phyloP scores from a whole-genome alignment of 108 stramenopile species.

The Discostella pseudostelligera region DNA sequence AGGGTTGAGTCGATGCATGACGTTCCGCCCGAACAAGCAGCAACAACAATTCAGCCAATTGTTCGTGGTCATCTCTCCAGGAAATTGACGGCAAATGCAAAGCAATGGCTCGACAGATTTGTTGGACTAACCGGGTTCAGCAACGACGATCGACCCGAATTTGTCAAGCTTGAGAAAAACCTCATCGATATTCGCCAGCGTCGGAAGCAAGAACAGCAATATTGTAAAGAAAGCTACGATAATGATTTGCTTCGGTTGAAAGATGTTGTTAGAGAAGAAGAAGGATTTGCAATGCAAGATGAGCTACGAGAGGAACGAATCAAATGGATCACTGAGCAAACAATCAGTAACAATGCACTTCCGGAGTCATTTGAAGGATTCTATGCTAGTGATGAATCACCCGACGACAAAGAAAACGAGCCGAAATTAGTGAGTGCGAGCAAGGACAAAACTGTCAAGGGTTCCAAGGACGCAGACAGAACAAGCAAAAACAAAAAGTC shows the following conservation, averaged over 20 bases:
- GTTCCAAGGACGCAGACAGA: slow-evolving; percentile 43
- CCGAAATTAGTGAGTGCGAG: slow-evolving; percentile 21
- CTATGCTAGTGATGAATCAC: slow-evolving; percentile 42
- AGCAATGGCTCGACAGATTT: slow-evolving; percentile 51
- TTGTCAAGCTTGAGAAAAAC: slow-evolving; percentile 50
- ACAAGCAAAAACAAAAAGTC: slow-evolving; percentile 30
- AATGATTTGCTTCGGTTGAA: slow-evolving; percentile 66
- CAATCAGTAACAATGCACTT: slow-evolving; percentile 47
- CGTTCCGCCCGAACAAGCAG: slow-evolving; percentile 56
- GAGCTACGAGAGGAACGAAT: slow-evolving; percentile 71
- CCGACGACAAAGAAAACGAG: slow-evolving; percentile 36
- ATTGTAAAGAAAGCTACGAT: slow-evolving; percentile 71
- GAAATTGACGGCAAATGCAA: slow-evolving; percentile 18
- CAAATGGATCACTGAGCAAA: slow-evolving; percentile 75
- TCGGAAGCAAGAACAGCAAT: slow-evolving; percentile 74
- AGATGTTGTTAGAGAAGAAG: slow-evolving; percentile 72
- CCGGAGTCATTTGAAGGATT: slow-evolving; percentile 68
- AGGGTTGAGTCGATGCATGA: too few species aligned
- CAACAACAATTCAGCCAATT: slow-evolving; percentile 64
- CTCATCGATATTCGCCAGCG: slow-evolving; percentile 50
- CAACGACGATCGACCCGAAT: slow-evolving; percentile 6
- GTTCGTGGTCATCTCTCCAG: slow-evolving; percentile 50
- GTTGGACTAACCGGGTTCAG: slow-evolving; percentile 65
- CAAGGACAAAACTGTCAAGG: slow-evolving; percentile 38
- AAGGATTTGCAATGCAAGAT: slow-evolving; percentile 75